Conservation (phyloP, 495 filamentous ascomycete species). For the Penicillium atrosanguineum region DNA sequence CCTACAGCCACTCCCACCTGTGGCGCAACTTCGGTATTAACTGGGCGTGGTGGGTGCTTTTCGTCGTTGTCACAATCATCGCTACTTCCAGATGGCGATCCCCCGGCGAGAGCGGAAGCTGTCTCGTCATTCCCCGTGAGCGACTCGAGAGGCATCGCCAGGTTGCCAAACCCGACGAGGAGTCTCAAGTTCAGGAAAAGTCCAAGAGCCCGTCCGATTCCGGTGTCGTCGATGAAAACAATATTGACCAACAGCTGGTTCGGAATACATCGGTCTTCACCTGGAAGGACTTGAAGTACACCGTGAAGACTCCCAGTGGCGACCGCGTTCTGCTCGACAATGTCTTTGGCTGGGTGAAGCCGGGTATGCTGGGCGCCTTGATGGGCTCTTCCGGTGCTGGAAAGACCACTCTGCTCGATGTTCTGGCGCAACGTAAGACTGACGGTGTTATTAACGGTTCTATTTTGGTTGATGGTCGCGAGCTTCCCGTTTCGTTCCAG, state of each 20-base stretch:
- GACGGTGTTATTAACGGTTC: conserved; percentile 85
- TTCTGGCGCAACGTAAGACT: conserved; percentile 64
- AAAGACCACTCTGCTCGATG: conserved; percentile 58
- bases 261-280: conserved; percentile 57
- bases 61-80: conserved; percentile 35
- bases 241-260: conserved; percentile 28
- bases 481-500: conserved; percentile 76
- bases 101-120: conserved; percentile 28
- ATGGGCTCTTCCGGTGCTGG: conserved; percentile 65
- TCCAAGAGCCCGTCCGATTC: neutral
- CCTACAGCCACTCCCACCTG: conserved; percentile 45
- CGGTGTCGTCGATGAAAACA: neutral
- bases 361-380: conserved; percentile 70
- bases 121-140: conserved; percentile 42
- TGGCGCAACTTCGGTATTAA: conserved; percentile 50
- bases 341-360: conserved; percentile 88
- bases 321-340: conserved; percentile 62
- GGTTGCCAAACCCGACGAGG: conserved; percentile 23
- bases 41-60: conserved; percentile 46
- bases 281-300: conserved; percentile 59
- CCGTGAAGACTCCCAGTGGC: conserved; percentile 40
- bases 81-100: conserved; percentile 38
- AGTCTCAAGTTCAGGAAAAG: conserved; percentile 26
- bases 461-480: conserved; percentile 78
- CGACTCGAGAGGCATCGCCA: conserved; percentile 24